These are phyloP conservation scores for Hypoxylon sp. DNA, from an alignment of 2,329 filamentous ascomycete genomes.

Conservation along the genomic window DNA sequence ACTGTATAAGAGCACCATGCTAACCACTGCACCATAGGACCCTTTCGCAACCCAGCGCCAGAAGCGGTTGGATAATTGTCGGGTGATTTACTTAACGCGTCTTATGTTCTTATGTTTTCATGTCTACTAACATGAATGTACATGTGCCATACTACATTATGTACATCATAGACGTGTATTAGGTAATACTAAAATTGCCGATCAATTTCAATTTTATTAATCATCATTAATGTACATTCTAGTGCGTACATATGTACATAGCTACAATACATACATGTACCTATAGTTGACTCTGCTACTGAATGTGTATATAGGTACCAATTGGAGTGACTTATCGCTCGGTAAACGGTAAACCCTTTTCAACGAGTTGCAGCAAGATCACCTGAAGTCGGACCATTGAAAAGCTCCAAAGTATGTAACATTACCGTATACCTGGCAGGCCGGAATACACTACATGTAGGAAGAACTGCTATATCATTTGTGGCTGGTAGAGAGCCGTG, in stretches of 20 bases:
- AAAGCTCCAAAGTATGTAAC: too few species aligned
- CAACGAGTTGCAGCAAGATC: too few species aligned
- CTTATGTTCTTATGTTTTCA: slow-evolving; percentile 4
- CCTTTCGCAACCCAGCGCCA: background rate
- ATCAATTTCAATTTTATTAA: background rate
- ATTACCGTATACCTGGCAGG: background rate
- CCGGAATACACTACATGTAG: background rate
- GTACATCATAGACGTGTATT: too few species aligned
- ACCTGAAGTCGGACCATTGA: too few species aligned
- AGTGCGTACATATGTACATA: background rate
- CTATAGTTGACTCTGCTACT: too few species aligned
- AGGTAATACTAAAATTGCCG: too few species aligned
- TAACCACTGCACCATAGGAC: slow-evolving; percentile 45
- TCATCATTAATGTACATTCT: background rate
- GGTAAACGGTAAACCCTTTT: too few species aligned
- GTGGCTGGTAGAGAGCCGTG: background rate
- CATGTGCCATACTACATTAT: too few species aligned
- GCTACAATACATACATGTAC: background rate
- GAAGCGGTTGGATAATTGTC: slow-evolving; percentile 33
- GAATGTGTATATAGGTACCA: too few species aligned
- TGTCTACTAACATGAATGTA: slow-evolving; percentile 3
- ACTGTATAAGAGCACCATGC: slow-evolving; percentile 45
- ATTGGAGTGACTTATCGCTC: too few species aligned
- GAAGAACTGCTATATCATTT: background rate
- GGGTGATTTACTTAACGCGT: slow-evolving; percentile 13